A percentile compares a stretch with the other conserved stretches of the same genome.
These are phyloP conservation scores for Mycena albidolilacea DNA, from an alignment of 768 basidiomycete species.

Conservation along the genomic window DNA sequence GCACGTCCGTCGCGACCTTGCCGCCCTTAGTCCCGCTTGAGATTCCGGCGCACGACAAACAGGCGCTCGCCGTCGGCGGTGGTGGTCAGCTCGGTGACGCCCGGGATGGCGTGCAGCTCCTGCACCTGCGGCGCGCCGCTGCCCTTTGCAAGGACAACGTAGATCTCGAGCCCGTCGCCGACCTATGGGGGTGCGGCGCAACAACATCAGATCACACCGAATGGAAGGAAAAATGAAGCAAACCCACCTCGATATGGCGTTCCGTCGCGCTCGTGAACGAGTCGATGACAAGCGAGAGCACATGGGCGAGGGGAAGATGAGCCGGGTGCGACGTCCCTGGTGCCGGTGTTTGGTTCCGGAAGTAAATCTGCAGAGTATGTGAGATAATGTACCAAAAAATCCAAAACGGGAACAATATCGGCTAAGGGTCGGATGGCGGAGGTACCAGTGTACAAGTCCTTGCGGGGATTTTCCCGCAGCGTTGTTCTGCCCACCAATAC, in stretches of 20 bases:
- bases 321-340: slow-evolving; percentile 81
- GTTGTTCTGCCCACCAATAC: too few relatives aligned
- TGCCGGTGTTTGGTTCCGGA: slow-evolving; percentile 92
- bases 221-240: slow-evolving; percentile 10
- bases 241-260: slow-evolving; percentile 93
- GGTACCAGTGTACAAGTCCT: neutral
- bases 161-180: slow-evolving; percentile 96
- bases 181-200: slow-evolving; percentile 65
- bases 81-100: slow-evolving; percentile 74
- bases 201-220: neutral
- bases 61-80: slow-evolving; percentile 79
- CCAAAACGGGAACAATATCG: slow-evolving; percentile 29
- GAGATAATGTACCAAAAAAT: slow-evolving; percentile 13
- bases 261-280: slow-evolving; percentile 98
- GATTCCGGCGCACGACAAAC: slow-evolving; percentile 81
- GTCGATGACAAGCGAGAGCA: slow-evolving; percentile 92
- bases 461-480: neutral
- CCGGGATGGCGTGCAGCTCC: slow-evolving; percentile 68
- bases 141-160: slow-evolving; percentile 83
- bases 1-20: neutral
- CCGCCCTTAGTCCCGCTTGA: slow-evolving; percentile 82
- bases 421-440: slow-evolving; percentile 33
- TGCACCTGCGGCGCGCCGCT: slow-evolving; percentile 71
- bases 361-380: slow-evolving; percentile 83
- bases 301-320: slow-evolving; percentile 85